phyloP scores from a whole-genome alignment of 768 basidiomycete genomes.

The Boletus bicolor region DNA sequence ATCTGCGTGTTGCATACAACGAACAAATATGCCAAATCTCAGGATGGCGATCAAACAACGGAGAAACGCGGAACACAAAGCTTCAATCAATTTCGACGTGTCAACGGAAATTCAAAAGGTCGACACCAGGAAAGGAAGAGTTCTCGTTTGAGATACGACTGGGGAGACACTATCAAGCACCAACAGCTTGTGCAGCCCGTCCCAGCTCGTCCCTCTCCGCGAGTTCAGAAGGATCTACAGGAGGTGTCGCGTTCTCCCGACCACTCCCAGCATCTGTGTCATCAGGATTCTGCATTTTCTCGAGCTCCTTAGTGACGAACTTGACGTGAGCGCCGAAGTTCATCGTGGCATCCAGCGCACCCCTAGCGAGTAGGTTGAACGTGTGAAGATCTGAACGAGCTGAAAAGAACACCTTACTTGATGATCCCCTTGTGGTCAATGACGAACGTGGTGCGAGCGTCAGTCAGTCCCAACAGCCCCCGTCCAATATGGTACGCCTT shows the following conservation, averaged over 20 bases:
- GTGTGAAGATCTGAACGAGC: slow-evolving; percentile 3
- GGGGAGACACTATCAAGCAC: slow-evolving; percentile 11
- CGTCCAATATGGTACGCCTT: slow-evolving; percentile 66
- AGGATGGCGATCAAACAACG: slow-evolving; percentile 11
- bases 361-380: slow-evolving; percentile 35
- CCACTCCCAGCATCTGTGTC: not conserved
- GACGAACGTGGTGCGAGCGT: slow-evolving; percentile 70
- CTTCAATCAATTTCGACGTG: not conserved
- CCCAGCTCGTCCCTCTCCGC: slow-evolving; percentile 19
- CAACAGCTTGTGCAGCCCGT: slow-evolving; percentile 18
- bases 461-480: slow-evolving; percentile 61
- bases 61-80: slow-evolving; percentile 1
- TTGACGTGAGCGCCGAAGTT: slow-evolving; percentile 65
- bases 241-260: not conserved
- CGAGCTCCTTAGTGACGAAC: slow-evolving; percentile 69
- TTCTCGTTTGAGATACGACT: not conserved
- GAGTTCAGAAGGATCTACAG: slow-evolving; percentile 5
- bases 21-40: not conserved
- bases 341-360: slow-evolving; percentile 55
- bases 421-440: slow-evolving; percentile 71
- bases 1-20: not conserved
- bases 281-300: slow-evolving; percentile 36
- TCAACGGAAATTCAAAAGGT: slow-evolving; percentile 8
- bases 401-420: slow-evolving; percentile 38
- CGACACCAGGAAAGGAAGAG: slow-evolving; percentile 1